Evolutionary conservation across 345 rosid genomes (phyloP).

Genomic region (Viola odorata): DNA sequence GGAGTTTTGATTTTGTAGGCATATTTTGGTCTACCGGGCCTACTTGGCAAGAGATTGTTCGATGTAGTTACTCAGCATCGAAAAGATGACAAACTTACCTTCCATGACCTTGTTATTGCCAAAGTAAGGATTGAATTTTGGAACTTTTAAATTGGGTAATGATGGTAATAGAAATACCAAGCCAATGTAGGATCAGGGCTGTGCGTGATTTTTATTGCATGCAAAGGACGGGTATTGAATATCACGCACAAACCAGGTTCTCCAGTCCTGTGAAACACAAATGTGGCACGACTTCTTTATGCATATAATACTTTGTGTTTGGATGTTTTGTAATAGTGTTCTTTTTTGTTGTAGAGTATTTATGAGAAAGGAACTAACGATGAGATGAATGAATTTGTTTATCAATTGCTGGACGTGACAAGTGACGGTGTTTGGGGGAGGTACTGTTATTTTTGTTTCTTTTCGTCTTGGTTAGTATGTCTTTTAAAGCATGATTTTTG

Average conservation of each 20-base stretch:
- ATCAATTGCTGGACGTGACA: slow-evolving; percentile 58
- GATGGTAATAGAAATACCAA: neutral
- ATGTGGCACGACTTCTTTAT: neutral
- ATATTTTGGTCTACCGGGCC: slow-evolving; percentile 53
- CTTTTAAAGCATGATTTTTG: neutral
- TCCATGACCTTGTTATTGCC: slow-evolving; percentile 78
- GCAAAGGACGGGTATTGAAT: neutral
- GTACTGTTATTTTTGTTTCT: slow-evolving; percentile 24
- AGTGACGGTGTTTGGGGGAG: slow-evolving; percentile 58
- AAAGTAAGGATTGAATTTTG: slow-evolving; percentile 40
- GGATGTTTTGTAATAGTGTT: neutral
- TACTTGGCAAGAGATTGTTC: slow-evolving; percentile 61
- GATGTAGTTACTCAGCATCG: slow-evolving; percentile 57
- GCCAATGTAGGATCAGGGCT: no score
- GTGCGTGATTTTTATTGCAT: neutral
- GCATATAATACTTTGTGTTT: neutral
- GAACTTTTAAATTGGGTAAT: neutral
- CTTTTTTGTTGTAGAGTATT: slow-evolving; percentile 41
- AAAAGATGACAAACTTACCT: slow-evolving; percentile 51
- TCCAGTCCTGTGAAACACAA: neutral
- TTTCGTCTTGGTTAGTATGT: neutral
- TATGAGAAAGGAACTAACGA: slow-evolving; percentile 79
- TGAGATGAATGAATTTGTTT: slow-evolving; percentile 80
- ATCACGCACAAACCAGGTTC: no score
- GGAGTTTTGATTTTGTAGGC: no score